Conservation (phyloP, 768 basidiomycete genomes). For the Hirschioporus abietinus region DNA sequence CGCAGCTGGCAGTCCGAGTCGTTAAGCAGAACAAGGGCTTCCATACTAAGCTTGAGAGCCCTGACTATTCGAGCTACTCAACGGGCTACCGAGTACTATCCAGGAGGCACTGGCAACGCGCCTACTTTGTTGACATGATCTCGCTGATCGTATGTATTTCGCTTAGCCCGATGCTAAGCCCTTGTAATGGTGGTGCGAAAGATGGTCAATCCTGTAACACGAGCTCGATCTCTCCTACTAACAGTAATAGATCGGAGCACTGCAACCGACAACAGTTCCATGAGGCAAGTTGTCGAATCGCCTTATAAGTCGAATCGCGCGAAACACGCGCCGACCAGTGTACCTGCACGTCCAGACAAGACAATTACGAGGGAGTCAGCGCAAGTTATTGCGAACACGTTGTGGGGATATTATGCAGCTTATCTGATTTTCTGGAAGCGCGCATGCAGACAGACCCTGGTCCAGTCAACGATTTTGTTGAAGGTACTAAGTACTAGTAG, state of each 20-base stretch:
- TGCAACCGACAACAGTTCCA: not conserved
- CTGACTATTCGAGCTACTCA: not conserved
- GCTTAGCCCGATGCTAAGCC: not conserved
- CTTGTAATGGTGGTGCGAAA: not conserved
- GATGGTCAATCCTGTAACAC: not conserved
- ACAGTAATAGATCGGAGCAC: not conserved
- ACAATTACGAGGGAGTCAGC: not conserved
- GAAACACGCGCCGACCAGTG: not conserved
- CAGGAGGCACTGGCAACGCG: not conserved
- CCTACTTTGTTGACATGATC: constrained; percentile 1
- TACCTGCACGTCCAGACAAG: not conserved
- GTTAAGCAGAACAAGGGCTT: not conserved
- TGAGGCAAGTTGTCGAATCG: not conserved
- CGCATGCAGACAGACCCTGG: not conserved
- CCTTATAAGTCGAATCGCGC: not conserved
- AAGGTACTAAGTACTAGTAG: no score
- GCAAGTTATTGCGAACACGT: not conserved
- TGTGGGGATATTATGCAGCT: not conserved
- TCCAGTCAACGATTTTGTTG: not conserved
- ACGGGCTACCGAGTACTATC: not conserved
- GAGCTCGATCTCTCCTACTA: not conserved
- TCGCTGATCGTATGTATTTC: not conserved
- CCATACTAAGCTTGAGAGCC: not conserved
- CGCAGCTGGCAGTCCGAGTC: not conserved
- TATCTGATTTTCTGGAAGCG: constrained; percentile 1